phyloP scores from a whole-genome alignment of 805 yeast species.

The Hagleromyces aurorensis region DNA sequence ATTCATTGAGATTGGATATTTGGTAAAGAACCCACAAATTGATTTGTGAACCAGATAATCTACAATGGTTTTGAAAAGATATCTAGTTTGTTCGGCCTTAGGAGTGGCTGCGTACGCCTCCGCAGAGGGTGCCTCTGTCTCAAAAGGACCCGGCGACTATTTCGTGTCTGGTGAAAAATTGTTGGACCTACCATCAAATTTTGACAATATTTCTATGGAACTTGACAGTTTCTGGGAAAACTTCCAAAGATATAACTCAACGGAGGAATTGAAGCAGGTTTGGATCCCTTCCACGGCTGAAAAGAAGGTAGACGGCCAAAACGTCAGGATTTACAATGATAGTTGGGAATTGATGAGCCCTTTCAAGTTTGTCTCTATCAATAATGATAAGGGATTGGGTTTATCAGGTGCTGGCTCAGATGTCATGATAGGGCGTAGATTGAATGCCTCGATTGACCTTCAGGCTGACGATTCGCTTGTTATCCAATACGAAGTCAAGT shows the following conservation, averaged over 20 bases:
- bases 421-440: conserved; percentile 67
- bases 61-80: too few relatives aligned
- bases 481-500: conserved; percentile 81
- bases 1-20: too few relatives aligned
- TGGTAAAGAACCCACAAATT: too few relatives aligned
- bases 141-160: too few relatives aligned
- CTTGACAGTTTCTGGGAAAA: conserved; percentile 56
- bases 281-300: conserved; percentile 38
- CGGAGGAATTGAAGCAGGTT: conserved; percentile 31
- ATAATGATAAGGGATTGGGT: conserved; percentile 70
- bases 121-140: too few relatives aligned
- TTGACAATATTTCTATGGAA: conserved; percentile 31
- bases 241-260: conserved; percentile 37
- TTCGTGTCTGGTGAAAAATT: too few relatives aligned
- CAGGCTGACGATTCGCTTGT: conserved; percentile 63
- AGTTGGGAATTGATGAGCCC: conserved; percentile 66
- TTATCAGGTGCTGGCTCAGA: conserved; percentile 68
- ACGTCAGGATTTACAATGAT: conserved; percentile 57
- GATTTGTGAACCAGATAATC: too few relatives aligned
- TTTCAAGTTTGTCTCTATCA: conserved; percentile 24
- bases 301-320: conserved; percentile 42
- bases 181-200: too few relatives aligned
- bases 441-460: conserved; percentile 46
- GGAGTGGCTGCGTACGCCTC: too few relatives aligned
- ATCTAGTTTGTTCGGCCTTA: too few relatives aligned